Conservation (phyloP, 2,329 filamentous ascomycete genomes). For the Trichoderma polysporum region DNA sequence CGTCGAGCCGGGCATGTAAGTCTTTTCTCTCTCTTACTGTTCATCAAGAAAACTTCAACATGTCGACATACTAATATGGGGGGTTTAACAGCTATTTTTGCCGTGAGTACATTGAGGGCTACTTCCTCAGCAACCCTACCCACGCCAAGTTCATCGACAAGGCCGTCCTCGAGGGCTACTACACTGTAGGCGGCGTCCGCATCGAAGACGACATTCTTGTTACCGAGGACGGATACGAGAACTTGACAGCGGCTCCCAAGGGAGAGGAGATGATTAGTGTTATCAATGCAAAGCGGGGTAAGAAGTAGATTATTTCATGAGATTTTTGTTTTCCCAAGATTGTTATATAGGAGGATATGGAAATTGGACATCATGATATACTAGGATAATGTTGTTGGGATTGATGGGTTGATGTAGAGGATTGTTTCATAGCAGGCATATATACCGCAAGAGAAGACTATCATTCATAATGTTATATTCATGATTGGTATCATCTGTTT, state of each 20-base stretch:
- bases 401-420: neutral
- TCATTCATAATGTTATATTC: neutral
- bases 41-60: too few relatives aligned
- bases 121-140: conserved; percentile 58
- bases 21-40: neutral
- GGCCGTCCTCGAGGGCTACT: conserved; percentile 65
- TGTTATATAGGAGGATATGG: neutral
- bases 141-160: conserved; percentile 66
- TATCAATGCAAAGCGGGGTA: conserved; percentile 43
- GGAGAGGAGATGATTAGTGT: conserved; percentile 66
- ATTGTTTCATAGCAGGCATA: neutral
- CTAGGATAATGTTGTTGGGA: neutral
- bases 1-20: conserved; percentile 71
- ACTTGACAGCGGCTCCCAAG: conserved; percentile 79
- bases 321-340: neutral
- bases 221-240: conserved; percentile 75
- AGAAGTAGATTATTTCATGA: neutral
- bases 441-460: neutral
- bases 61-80: conserved; percentile 12
- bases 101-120: conserved; percentile 68
- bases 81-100: conserved; percentile 64
- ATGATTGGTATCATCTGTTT: neutral
- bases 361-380: neutral
- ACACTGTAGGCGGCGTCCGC: conserved; percentile 80
- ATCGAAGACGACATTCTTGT: conserved; percentile 91